Base-by-base conservation (phyloP, 441 rosid species). In the Euphorbia celastroides region DNA sequence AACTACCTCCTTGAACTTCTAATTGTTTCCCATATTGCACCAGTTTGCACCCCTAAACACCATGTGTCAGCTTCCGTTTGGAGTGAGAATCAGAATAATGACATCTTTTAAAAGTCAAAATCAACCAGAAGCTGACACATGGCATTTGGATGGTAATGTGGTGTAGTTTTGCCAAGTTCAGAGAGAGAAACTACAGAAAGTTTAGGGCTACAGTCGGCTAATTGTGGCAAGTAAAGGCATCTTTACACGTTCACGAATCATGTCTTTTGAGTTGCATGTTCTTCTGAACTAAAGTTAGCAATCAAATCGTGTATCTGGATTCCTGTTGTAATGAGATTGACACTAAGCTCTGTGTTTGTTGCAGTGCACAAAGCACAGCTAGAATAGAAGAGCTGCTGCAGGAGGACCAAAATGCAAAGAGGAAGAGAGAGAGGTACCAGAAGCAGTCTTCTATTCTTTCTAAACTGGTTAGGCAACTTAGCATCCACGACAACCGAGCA, bases 401-500 rank as follows among this genome's bases (percentile, higher is more conserved):
- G 77, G 99, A 95, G 82, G 98, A 95, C 72, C 85, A 86, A 57
- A 95, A 92, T 64, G 96, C 79, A 14, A 92, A 80, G 82, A 78
- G 81, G 16, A 86, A 74, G 83, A 82, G 99, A 76, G 98, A 92
- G 70, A 85, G 84, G 22, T 81, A 70, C 78, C 87, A 85, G 87
- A 95, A 88, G 73, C 99, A 92, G 74, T 88, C 98, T 2, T 77
- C 92, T 56, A 83, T 90, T 68, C 91, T 95, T 68, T 87, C 90
- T 1, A 87, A 87, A 77, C 96, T 95, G 54, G 85, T 89, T 1
- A 84, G 97, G 72, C 90, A 85, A 77, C 93, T 95, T 41, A 77
- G 98, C 77, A 63, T 92, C 75, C 98, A 90, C 27, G 99, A 95
- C 57, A 95, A 88, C 73, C 81, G 91, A 78, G 96, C 97, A 61